Conservation (phyloP, 805 yeast species). For the Isabelozyma rhagii region DNA sequence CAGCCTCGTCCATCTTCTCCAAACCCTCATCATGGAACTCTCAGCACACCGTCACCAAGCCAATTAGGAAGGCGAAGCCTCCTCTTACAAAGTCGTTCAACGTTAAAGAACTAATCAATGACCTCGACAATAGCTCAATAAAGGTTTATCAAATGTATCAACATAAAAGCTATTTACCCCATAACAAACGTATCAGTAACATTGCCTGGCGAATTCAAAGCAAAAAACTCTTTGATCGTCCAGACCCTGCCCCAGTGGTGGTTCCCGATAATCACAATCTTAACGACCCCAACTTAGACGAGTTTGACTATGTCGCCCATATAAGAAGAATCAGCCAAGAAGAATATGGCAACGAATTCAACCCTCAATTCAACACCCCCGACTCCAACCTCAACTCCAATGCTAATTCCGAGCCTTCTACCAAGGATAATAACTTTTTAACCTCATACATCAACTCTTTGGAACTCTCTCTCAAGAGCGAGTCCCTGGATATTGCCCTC, state of each 20-base stretch:
- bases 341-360: conserved; percentile 16
- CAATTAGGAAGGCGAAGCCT: conserved; percentile 1
- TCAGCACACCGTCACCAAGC: background rate
- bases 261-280: conserved; percentile 2
- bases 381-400: conserved; percentile 7
- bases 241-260: background rate
- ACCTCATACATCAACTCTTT: conserved; percentile 38
- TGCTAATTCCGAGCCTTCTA: conserved; percentile 3
- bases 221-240: conserved; percentile 19
- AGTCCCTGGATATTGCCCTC: conserved; percentile 8
- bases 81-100: conserved; percentile 5
- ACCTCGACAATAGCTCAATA: conserved; percentile 34
- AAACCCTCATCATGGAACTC: background rate
- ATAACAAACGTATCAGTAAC: conserved; percentile 39
- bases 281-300: conserved; percentile 31
- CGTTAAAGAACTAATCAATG: conserved; percentile 22
- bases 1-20: background rate
- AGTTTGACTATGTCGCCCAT: conserved; percentile 46
- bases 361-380: conserved; percentile 6
- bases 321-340: conserved; percentile 40
- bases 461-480: conserved; percentile 32
- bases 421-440: conserved; percentile 21
- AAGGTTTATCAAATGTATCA: conserved; percentile 40
- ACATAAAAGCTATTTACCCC: conserved; percentile 39
- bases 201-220: conserved; percentile 46